These are phyloP conservation scores for Myotisia sp. DNA, from an alignment of 2,329 filamentous ascomycete genomes.

Conservation along the genomic window DNA sequence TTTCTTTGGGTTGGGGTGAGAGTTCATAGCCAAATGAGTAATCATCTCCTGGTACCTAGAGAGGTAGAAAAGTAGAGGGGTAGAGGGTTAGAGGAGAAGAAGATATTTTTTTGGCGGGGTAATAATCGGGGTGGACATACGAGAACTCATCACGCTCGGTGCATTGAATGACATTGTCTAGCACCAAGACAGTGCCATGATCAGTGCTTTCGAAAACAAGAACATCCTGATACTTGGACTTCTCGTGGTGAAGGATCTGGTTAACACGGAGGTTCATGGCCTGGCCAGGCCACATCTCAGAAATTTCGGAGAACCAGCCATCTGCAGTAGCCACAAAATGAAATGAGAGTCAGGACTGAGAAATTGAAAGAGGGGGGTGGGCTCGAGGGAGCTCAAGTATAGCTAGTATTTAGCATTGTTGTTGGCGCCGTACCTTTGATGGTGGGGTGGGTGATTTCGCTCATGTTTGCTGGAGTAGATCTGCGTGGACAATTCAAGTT, in stretches of 20 bases:
- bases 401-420: conserved; percentile 11
- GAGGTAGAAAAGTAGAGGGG: no score
- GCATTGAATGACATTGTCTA: conserved; percentile 98
- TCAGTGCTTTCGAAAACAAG: conserved; percentile 97
- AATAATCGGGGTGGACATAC: conserved; percentile 27
- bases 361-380: conserved; percentile 5
- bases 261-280: conserved; percentile 98
- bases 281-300: conserved; percentile 97
- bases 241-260: conserved; percentile 96
- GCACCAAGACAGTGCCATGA: conserved; percentile 87
- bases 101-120: background rate
- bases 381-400: conserved; percentile 8
- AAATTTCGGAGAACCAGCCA: conserved; percentile 99
- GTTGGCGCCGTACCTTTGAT: conserved; percentile 49
- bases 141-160: conserved; percentile 98
- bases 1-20: conserved; percentile 95
- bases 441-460: conserved; percentile 59
- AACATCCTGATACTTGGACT: conserved; percentile 97
- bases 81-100: no score
- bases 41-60: conserved; percentile 96
- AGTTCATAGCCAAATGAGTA: conserved; percentile 94
- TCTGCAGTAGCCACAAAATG: conserved; percentile 40
- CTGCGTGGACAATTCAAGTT: no score
- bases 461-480: conserved; percentile 44
- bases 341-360: conserved; percentile 9